Conservation (phyloP, 2,329 filamentous ascomycete species). For the Alternaria arborescens region DNA sequence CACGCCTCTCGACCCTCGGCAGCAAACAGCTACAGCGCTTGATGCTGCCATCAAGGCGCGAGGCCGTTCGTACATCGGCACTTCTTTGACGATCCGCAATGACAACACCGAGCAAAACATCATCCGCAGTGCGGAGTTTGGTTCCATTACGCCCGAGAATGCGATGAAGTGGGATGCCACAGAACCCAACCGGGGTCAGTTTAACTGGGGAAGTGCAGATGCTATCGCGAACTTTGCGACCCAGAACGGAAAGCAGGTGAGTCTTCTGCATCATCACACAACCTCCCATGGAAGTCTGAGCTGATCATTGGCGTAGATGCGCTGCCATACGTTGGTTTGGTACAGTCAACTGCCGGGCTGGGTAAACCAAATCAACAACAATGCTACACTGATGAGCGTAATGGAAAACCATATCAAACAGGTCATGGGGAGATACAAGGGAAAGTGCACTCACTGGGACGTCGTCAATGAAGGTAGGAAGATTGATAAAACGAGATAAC, state of each 20-base stretch:
- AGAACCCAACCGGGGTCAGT: conserved; percentile 46
- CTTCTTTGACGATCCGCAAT: conserved; percentile 46
- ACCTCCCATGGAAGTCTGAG: neutral
- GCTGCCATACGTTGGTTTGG: conserved; percentile 55
- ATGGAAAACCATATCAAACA: conserved; percentile 52
- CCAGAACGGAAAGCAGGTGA: conserved; percentile 41
- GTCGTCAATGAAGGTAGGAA: conserved; percentile 46
- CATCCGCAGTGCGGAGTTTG: conserved; percentile 38
- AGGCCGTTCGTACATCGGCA: conserved; percentile 48
- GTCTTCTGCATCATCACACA: neutral
- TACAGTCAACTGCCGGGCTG: conserved; percentile 49
- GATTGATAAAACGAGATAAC: neutral
- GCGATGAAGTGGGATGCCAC: conserved; percentile 53
- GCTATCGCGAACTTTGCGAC: conserved; percentile 47
- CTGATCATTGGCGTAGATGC: conserved; percentile 17
- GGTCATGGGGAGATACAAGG: conserved; percentile 48
- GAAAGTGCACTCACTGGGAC: conserved; percentile 50
- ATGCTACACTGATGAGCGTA: conserved; percentile 48
- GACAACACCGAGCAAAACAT: conserved; percentile 41
- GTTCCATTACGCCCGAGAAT: conserved; percentile 51
- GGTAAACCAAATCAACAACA: conserved; percentile 47
- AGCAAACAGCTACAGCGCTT: conserved; percentile 29
- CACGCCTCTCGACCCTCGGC: conserved; percentile 26
- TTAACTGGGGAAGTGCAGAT: conserved; percentile 48
- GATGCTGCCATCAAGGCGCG: conserved; percentile 32